A percentile compares a stretch with the other conserved stretches of the same genome.
Evolutionary conservation across 305 asterid genomes (phyloP).

Genomic region (Solanum chacoense): DNA sequence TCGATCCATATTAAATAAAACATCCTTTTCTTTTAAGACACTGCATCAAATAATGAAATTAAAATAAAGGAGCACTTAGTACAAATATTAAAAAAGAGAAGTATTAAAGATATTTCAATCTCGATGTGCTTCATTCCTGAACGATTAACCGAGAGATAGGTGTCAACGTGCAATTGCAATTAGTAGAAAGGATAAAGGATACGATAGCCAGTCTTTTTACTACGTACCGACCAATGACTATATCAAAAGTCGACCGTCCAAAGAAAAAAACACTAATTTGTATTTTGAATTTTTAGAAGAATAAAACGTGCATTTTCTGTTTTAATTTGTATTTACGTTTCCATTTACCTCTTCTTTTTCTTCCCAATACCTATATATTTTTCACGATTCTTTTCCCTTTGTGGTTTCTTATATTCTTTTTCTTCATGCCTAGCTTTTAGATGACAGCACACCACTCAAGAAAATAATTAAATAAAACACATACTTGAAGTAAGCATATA

Average conservation of each 20-base stretch:
- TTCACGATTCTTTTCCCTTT: not conserved
- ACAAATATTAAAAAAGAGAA: not conserved
- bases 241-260: constrained; percentile 29
- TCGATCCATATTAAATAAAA: too few species aligned
- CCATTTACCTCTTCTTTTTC: not conserved
- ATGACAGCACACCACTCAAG: not conserved
- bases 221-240: not conserved
- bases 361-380: not conserved
- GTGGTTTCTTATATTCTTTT: not conserved
- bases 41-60: not conserved
- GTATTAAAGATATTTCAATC: too few species aligned
- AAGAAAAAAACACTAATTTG: constrained; percentile 8
- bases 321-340: not conserved
- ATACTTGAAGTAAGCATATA: not conserved
- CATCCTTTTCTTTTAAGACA: not conserved
- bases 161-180: not conserved
- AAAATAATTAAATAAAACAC: not conserved
- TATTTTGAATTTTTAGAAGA: not conserved
- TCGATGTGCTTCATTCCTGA: too few species aligned
- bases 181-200: not conserved
- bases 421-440: not conserved
- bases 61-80: not conserved
- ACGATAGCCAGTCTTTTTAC: not conserved
- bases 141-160: not conserved
- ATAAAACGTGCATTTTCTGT: not conserved